These are phyloP conservation scores for Raddia guianensis DNA, from an alignment of 176 grass and related monocot species.

Conservation along the genomic window DNA sequence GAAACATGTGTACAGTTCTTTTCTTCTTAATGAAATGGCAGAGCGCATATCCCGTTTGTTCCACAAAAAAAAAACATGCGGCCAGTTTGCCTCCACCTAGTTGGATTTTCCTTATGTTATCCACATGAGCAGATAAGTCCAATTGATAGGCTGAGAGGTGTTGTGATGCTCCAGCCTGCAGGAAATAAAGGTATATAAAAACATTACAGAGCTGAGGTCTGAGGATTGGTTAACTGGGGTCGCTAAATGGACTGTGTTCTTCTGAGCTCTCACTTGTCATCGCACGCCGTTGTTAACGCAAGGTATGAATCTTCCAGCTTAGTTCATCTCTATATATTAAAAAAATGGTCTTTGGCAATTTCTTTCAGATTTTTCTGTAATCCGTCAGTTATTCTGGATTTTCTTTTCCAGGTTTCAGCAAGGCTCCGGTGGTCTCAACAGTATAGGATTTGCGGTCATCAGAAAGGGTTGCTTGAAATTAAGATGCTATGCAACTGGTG, in stretches of 20 bases:
- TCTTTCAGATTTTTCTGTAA: background rate
- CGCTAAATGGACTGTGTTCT: conserved; percentile 70
- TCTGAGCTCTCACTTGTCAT: conserved; percentile 54
- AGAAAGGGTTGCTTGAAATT: conserved; percentile 61
- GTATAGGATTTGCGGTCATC: conserved; percentile 59
- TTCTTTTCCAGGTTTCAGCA: conserved; percentile 58
- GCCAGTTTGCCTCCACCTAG: conserved; percentile 53
- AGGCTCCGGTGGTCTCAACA: conserved; percentile 41
- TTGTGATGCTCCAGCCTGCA: conserved; percentile 19
- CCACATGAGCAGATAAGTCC: conserved; percentile 77
- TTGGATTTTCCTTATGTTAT: conserved; percentile 50
- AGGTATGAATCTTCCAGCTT: conserved; percentile 45
- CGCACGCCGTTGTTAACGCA: conserved; percentile 40
- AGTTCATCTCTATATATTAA: background rate
- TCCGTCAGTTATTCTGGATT: background rate
- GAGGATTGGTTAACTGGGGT: conserved; percentile 24
- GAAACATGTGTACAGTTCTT: no score
- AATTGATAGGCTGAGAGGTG: conserved; percentile 46
- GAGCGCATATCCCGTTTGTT: no score
- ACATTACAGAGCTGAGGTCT: conserved; percentile 11
- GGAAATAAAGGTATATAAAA: conserved; percentile 53
- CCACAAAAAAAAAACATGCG: conserved; percentile 49
- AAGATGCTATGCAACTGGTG: conserved; percentile 56
- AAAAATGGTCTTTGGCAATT: background rate
- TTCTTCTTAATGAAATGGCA: no score